Percentiles rank a stretch among this genome's conserved stretches.
phyloP scores from a whole-genome alignment of 306 rosid genomes.

The Mimosa bimucronata region DNA sequence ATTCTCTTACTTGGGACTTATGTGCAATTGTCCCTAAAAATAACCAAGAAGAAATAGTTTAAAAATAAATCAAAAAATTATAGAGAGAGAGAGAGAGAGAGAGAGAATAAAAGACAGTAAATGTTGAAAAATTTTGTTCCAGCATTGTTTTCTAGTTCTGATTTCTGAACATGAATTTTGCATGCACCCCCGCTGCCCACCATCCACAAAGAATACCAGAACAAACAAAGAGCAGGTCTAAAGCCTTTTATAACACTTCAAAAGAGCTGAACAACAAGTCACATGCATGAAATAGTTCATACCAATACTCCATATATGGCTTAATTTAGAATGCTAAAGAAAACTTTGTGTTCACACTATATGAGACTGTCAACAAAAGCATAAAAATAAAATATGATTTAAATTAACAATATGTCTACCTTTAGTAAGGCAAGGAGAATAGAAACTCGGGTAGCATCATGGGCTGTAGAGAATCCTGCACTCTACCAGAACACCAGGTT shows the following conservation, averaged over 20 bases:
- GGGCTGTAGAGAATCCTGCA: slow-evolving; percentile 91
- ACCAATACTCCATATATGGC: not conserved
- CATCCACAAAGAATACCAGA: not conserved
- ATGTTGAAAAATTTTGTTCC: not conserved
- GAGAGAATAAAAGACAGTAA: not conserved
- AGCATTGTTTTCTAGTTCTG: not conserved
- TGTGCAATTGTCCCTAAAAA: no score
- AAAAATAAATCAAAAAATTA: not conserved
- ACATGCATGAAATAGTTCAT: not conserved
- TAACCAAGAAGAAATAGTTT: not conserved
- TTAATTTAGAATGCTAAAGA: not conserved
- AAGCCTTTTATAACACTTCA: slow-evolving; percentile 5
- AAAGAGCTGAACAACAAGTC: not conserved
- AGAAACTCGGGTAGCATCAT: slow-evolving; percentile 96
- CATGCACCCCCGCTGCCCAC: not conserved
- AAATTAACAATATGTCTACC: slow-evolving; percentile 52
- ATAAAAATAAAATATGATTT: not conserved
- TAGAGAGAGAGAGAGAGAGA: no score
- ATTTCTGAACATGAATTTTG: not conserved
- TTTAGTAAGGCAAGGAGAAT: slow-evolving; percentile 82
- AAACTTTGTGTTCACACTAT: slow-evolving; percentile 6
- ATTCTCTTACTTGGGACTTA: no score
- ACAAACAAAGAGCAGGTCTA: not conserved
- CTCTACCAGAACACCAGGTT: slow-evolving; percentile 58
- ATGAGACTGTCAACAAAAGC: slow-evolving; percentile 24